Percentiles rank a stretch among this genome's conserved stretches.
Evolutionary conservation across 1,139 yeast species (phyloP).

Genomic region (Yamadazyma buinensis): DNA sequence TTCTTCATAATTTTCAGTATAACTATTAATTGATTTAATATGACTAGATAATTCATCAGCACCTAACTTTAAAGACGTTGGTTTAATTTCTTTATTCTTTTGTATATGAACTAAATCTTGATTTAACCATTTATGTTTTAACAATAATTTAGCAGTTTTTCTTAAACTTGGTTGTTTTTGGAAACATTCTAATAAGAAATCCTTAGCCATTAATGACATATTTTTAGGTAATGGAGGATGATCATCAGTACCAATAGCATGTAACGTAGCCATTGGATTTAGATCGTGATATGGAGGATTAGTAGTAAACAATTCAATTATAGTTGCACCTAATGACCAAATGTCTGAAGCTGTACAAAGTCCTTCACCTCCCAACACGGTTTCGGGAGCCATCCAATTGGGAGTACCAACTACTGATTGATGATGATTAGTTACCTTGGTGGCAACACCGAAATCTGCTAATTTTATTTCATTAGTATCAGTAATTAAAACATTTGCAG

Average conservation of each 20-base stretch:
- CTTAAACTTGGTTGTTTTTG: conserved; percentile 69
- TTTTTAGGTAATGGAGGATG: conserved; percentile 73
- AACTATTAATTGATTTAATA: conserved; percentile 21
- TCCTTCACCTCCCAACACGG: conserved; percentile 72
- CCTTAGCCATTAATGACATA: conserved; percentile 50
- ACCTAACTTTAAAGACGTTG: neutral
- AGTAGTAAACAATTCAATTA: conserved; percentile 81
- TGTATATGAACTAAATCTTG: neutral
- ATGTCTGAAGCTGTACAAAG: conserved; percentile 84
- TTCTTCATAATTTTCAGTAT: conserved; percentile 28
- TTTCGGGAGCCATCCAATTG: conserved; percentile 88
- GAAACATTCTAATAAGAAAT: conserved; percentile 72
- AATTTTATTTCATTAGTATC: conserved; percentile 59
- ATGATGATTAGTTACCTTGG: conserved; percentile 44
- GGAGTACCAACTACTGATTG: conserved; percentile 64
- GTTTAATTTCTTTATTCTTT: conserved; percentile 1
- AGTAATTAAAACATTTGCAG: conserved; percentile 68
- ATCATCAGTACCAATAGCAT: conserved; percentile 86
- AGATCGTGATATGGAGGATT: conserved; percentile 84
- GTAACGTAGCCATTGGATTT: conserved; percentile 84
- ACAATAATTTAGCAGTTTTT: conserved; percentile 51
- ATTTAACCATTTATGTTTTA: conserved; percentile 61
- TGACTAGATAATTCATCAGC: neutral
- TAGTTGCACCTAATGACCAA: conserved; percentile 95
- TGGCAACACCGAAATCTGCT: conserved; percentile 81